Percentiles rank a stretch among this genome's conserved stretches.
Conservation (phyloP, 164 flowering plant genomes). For the Magnolia kwangsiensis region DNA sequence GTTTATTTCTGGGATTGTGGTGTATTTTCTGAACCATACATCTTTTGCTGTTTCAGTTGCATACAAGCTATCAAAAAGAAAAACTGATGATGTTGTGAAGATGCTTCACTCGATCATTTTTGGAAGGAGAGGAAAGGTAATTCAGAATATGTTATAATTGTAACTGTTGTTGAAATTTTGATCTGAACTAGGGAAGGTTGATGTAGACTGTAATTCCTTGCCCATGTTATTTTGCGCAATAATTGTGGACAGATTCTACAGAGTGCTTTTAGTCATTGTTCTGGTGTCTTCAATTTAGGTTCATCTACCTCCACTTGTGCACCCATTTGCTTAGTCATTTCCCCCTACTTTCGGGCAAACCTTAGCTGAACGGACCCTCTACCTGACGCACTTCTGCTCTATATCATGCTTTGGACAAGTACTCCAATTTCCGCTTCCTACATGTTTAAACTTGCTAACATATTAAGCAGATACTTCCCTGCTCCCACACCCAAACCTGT, state of each 20-base stretch:
- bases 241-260: too few relatives aligned
- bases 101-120: constrained; percentile 70
- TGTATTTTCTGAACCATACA: background rate
- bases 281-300: background rate
- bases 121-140: constrained; percentile 89
- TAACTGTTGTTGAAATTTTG: background rate
- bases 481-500: background rate
- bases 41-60: constrained; percentile 50
- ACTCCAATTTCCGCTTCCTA: background rate
- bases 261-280: too few relatives aligned
- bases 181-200: background rate
- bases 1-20: background rate
- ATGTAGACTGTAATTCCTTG: too few relatives aligned
- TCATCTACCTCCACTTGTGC: background rate
- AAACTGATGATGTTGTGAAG: constrained; percentile 62
- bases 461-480: background rate
- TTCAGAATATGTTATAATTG: background rate
- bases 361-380: background rate
- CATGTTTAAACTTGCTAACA: background rate
- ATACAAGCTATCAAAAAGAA: constrained; percentile 66
- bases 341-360: background rate
- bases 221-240: too few relatives aligned
- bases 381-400: background rate
- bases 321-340: background rate
- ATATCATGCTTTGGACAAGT: background rate